Conservation (phyloP, 352 stramenopile species). For the Bremia lactucae region DNA sequence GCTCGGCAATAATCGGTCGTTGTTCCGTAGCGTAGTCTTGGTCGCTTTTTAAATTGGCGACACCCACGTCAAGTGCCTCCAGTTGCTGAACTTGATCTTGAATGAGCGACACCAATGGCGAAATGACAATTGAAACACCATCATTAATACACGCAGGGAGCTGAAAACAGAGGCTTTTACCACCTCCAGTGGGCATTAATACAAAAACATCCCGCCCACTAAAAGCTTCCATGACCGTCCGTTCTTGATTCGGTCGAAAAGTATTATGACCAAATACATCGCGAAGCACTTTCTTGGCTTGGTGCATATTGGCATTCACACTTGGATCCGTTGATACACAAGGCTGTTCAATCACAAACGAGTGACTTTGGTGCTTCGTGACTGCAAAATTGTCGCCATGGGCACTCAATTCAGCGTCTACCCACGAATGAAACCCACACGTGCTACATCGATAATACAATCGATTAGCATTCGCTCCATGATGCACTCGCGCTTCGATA, state of each 20-base stretch:
- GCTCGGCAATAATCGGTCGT: conserved; percentile 75
- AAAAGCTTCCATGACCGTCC: conserved; percentile 91
- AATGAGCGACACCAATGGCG: conserved; percentile 96
- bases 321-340: conserved; percentile 36
- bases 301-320: conserved; percentile 56
- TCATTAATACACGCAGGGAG: conserved; percentile 83
- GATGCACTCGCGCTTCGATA: conserved; percentile 42
- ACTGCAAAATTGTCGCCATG: conserved; percentile 2
- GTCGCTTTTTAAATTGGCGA: conserved; percentile 77
- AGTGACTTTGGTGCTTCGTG: conserved; percentile 4
- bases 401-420: conserved; percentile 19
- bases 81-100: conserved; percentile 98
- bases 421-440: conserved; percentile 74
- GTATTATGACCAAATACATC: conserved; percentile 93
- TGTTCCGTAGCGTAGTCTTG: conserved; percentile 83
- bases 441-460: conserved; percentile 61
- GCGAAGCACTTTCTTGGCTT: conserved; percentile 57
- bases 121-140: conserved; percentile 96
- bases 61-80: conserved; percentile 86
- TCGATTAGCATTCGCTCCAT: conserved; percentile 53
- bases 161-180: conserved; percentile 98
- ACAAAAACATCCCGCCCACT: conserved; percentile 93
- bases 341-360: conserved; percentile 15
- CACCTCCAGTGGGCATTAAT: conserved; percentile 98
- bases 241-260: conserved; percentile 92